Base-by-base conservation (phyloP, 306 rosid species). In the Lablab purpureus region DNA sequence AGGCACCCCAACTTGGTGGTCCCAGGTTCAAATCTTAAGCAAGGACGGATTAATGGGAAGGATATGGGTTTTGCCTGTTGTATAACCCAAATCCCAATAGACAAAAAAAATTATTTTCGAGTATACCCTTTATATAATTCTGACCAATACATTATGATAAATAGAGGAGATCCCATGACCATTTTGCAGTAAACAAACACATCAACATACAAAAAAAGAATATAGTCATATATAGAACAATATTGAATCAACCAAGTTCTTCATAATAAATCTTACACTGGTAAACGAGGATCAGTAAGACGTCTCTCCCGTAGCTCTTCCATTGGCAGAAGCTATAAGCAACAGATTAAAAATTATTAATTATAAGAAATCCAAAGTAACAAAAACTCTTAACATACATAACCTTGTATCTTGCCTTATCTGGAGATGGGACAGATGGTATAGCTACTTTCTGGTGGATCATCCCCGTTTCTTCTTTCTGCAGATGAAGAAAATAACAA, bases 391-490 rank as follows among this genome's bases (percentile, higher is more conserved):
- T 76, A 80, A 71, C 18, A 70, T 22, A 71, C 73, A 71, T 55
- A 75, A 71, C 60, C 68, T 55, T 64, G 47, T 70, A 82, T 79
- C 83, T 88, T 77, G 86, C 98, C 89, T 4, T 85, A 74, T 90
- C 97, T 83, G 97, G 97, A 60, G 87, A 62, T 25, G 98, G 90
- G 50, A 85, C 92, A 60, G 91, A 71, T 46, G 97, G 97, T 89
- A 91, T 91, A 69, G 25, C 54, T 70, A 84, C 84, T 84, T 88
- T 88, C 87, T 91, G 98, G 78, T 84, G 99, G 64, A 87, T 91
- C 86, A 85, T 86, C 43, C 90, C 97, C 54, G 71, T 52, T 81
- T 92, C 98, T 56, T 90, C 93, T 86, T 85, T 91, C 98, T 95
- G 88, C 25, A 71, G 82, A 81, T 75, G 23, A 88, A 81, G 60